Conservation (phyloP, 306 rosid genomes). For the Luffa acutangula region DNA sequence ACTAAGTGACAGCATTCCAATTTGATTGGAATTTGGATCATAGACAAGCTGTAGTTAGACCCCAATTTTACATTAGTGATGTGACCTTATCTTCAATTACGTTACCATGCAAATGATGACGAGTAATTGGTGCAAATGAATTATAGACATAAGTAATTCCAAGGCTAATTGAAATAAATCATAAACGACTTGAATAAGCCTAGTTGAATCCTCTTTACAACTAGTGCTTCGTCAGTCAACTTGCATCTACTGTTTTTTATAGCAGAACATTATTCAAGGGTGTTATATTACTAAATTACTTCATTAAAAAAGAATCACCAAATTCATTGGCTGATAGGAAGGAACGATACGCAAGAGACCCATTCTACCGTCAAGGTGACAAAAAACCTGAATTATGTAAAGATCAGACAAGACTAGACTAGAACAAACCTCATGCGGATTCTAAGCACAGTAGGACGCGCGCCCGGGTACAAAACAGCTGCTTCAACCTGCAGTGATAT, state of each 20-base stretch:
- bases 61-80: no score
- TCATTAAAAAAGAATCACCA: neutral
- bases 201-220: neutral
- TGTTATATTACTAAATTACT: neutral
- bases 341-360: neutral
- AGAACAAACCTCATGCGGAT: conserved; percentile 66
- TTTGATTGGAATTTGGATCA: no score
- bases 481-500: conserved; percentile 67
- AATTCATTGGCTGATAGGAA: neutral
- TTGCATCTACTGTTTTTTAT: neutral
- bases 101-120: neutral
- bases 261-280: neutral
- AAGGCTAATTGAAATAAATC: neutral
- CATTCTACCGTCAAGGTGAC: neutral
- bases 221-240: neutral
- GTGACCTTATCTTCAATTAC: neutral
- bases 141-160: neutral
- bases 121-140: neutral
- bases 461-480: conserved; percentile 84
- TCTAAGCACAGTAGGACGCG: conserved; percentile 84
- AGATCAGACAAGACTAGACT: neutral
- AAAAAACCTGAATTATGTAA: neutral
- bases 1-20: no score
- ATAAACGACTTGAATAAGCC: neutral
- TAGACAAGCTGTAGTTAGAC: no score